Evolutionary conservation across 768 basidiomycete genomes (phyloP).

Genomic region (Lactifluus hygrophoroides): DNA sequence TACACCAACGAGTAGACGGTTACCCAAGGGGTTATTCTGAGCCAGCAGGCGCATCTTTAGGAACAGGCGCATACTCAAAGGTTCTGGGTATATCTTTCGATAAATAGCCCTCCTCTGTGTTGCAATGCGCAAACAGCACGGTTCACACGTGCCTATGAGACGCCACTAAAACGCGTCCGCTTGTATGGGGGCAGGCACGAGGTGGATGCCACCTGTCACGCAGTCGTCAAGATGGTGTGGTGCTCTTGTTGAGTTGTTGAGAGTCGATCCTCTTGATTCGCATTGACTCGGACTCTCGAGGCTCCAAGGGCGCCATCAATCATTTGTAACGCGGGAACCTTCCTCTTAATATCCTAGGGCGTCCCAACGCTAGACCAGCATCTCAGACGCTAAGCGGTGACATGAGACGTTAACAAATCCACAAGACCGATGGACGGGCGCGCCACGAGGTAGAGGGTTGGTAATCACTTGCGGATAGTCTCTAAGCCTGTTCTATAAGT

Average conservation of each 20-base stretch:
- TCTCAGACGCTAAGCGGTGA: too few relatives aligned
- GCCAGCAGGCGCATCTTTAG: background rate
- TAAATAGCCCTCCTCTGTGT: background rate
- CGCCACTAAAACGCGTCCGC: background rate
- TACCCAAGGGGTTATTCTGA: background rate
- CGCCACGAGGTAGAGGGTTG: background rate
- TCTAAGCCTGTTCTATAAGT: background rate
- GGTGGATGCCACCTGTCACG: background rate
- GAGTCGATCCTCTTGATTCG: background rate
- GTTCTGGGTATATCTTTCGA: background rate
- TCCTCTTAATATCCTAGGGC: too few relatives aligned
- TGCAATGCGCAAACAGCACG: conserved; percentile 5
- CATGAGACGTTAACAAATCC: background rate
- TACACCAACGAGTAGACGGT: background rate
- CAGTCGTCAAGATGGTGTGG: background rate
- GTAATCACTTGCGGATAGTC: too few relatives aligned
- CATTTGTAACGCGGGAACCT: background rate
- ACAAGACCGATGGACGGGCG: background rate
- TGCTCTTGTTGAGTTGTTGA: too few relatives aligned
- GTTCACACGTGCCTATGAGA: conserved; percentile 1
- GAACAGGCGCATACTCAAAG: background rate
- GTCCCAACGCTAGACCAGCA: too few relatives aligned
- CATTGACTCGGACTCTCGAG: background rate
- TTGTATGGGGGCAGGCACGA: background rate
- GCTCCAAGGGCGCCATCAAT: background rate